phyloP scores from a whole-genome alignment of 2,329 filamentous ascomycete species.

The Pseudogymnoascus sp. region DNA sequence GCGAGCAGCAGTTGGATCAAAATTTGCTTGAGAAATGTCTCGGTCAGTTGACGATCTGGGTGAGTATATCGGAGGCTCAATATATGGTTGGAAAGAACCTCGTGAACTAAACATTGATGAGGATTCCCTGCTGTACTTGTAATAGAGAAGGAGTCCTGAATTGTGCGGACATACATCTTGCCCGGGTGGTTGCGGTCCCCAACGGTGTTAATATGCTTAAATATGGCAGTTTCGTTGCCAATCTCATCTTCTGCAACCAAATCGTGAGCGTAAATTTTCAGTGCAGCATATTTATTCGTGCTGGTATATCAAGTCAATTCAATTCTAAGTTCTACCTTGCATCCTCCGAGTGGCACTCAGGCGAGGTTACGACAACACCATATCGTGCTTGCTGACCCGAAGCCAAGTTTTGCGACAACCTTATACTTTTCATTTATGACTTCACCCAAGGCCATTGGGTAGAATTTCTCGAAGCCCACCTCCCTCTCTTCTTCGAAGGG shows the following conservation, averaged over 20 bases:
- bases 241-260: conserved; percentile 21
- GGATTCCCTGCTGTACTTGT: conserved; percentile 18
- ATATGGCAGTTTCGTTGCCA: conserved; percentile 19
- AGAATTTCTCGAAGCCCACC: conserved; percentile 19
- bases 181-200: conserved; percentile 19
- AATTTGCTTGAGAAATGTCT: not conserved
- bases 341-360: conserved; percentile 15
- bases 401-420: conserved; percentile 36
- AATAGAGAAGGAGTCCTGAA: conserved; percentile 20
- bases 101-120: conserved; percentile 20
- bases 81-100: conserved; percentile 20
- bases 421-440: conserved; percentile 28
- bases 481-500: conserved; percentile 20
- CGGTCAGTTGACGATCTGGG: conserved; percentile 11
- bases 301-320: conserved; percentile 19
- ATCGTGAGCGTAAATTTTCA: conserved; percentile 19
- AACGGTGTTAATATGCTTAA: conserved; percentile 18
- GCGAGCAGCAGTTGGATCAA: conserved; percentile 3
- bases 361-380: conserved; percentile 35
- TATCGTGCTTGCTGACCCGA: conserved; percentile 34
- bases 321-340: conserved; percentile 12
- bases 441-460: conserved; percentile 20
- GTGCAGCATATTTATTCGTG: conserved; percentile 20
- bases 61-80: conserved; percentile 15
- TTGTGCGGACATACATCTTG: conserved; percentile 12